These are phyloP conservation scores for Claviceps sp. DNA, from an alignment of 2,329 filamentous ascomycete genomes.

Conservation along the genomic window DNA sequence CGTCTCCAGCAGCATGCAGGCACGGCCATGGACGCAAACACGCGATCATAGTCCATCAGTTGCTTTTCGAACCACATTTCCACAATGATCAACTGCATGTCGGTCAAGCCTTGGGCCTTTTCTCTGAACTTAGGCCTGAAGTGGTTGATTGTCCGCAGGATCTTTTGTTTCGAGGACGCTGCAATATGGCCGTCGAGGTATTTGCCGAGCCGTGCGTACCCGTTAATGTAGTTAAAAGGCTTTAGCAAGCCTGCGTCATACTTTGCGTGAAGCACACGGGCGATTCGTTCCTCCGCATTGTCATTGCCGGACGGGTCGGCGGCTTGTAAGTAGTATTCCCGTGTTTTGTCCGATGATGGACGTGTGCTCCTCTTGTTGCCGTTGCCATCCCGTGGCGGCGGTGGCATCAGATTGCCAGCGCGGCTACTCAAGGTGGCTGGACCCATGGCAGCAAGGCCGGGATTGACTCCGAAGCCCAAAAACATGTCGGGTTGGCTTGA, in stretches of 20 bases:
- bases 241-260: conserved; percentile 90
- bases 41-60: conserved; percentile 93
- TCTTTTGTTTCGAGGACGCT: conserved; percentile 73
- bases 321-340: conserved; percentile 94
- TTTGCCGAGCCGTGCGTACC: conserved; percentile 75
- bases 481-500: conserved; percentile 33
- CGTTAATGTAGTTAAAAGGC: conserved; percentile 97
- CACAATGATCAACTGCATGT: conserved; percentile 86
- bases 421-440: conserved; percentile 12
- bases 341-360: conserved; percentile 59
- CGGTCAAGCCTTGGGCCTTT: conserved; percentile 81
- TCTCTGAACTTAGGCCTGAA: conserved; percentile 94
- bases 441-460: conserved; percentile 12
- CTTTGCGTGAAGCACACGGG: conserved; percentile 85
- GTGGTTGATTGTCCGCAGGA: conserved; percentile 77
- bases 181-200: conserved; percentile 89
- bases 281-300: conserved; percentile 87
- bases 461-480: conserved; percentile 33
- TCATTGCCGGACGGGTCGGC: conserved; percentile 81
- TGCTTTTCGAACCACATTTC: conserved; percentile 99
- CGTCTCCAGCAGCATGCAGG: conserved; percentile 94
- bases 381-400: conserved; percentile 34
- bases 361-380: conserved; percentile 47
- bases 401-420: conserved; percentile 29
- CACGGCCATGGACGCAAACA: conserved; percentile 98